Conservation (phyloP, 1,284 basidiomycete species). For the Kalmanozyma brasiliensis region DNA sequence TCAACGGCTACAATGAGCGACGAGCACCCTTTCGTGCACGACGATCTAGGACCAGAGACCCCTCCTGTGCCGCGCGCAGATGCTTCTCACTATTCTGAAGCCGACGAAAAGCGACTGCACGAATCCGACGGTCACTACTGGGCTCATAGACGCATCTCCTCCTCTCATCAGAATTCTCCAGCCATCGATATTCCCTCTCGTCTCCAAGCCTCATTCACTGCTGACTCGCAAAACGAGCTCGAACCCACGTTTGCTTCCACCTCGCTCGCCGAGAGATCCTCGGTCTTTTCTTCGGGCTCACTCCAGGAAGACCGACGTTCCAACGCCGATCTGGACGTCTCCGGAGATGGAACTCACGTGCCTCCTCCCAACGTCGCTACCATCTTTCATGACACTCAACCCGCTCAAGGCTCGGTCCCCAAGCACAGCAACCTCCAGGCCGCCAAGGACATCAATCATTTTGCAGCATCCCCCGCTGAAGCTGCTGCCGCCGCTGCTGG, state of each 20-base stretch:
- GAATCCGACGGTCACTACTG: conserved; percentile 53
- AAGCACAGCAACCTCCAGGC: conserved; percentile 21
- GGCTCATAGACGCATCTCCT: conserved; percentile 49
- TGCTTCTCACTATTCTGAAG: conserved; percentile 53
- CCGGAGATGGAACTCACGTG: conserved; percentile 44
- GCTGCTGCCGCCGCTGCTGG: conserved; percentile 54
- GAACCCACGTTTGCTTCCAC: conserved; percentile 40
- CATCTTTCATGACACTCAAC: conserved; percentile 24
- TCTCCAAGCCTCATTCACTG: conserved; percentile 38
- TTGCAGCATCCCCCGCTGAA: conserved; percentile 55
- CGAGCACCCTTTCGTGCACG: conserved; percentile 31
- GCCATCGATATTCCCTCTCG: conserved; percentile 38
- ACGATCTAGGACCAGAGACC: conserved; percentile 25
- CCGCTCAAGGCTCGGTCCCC: conserved; percentile 14
- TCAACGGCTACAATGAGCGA: conserved; percentile 46
- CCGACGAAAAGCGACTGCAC: conserved; percentile 57
- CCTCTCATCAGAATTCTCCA: conserved; percentile 26
- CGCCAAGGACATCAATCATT: conserved; percentile 28
- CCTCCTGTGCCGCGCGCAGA: conserved; percentile 45
- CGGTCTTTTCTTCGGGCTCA: conserved; percentile 34
- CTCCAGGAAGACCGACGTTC: conserved; percentile 35
- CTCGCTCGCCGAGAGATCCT: conserved; percentile 37
- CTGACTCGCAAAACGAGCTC: conserved; percentile 37
- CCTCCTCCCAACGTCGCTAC: conserved; percentile 51
- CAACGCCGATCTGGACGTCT: conserved; percentile 44